Evolutionary conservation across 1,284 basidiomycete genomes (phyloP), one percentile per base, ranked within the genome.

Genomic region (Xerocomus minutiporus): DNA sequence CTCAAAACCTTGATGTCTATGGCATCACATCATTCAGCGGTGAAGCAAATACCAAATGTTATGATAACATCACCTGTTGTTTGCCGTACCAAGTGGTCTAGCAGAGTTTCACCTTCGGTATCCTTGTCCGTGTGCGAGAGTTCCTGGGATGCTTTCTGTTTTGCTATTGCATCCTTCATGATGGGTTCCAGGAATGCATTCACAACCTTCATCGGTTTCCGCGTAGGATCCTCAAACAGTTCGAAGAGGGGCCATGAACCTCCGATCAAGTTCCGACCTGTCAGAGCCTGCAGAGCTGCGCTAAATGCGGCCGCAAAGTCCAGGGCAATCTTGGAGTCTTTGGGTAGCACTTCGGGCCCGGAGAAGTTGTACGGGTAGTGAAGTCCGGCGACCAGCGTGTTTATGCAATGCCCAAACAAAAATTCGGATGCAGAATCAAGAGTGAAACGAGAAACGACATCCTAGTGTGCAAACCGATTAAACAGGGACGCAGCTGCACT

Each of bases 81-180:
- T 28, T 74, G 64, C 12, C 72, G 67, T 20, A 83, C 67, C 41
- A 84, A 60, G 57, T 81, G 74, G 50, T 79, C 80, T 13, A 84
- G 59, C 12, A 84, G 59, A 0, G 77, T 78, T 29, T 72, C 75
- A 1, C 72, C 74, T 5, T 76, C 75, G 0, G 59, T 54, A 17
- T 52, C 54, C 17, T 57, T 54, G 15, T 46, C 51, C 28, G 9
- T 12, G 20, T 45, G 42, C 1, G 46, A 45, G n/a, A 61, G 45
- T 15, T 56, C 65, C 26, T 62, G 61, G 44, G 59, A 55, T 12
- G 62, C 61, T 12, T 63, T 60, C 29, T 54, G 47, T 57, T 70
- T 75, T 46, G 53, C 55, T 35, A 75, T 57, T 13, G 65, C 66
- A 32, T 59, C 67, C 43, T 58, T 56, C 25, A 71, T 36, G 46